Evolutionary conservation across 2,329 filamentous ascomycete genomes (phyloP), one percentile per base, ranked within the genome.

Genomic region (Ceratocystiopsis sp.): DNA sequence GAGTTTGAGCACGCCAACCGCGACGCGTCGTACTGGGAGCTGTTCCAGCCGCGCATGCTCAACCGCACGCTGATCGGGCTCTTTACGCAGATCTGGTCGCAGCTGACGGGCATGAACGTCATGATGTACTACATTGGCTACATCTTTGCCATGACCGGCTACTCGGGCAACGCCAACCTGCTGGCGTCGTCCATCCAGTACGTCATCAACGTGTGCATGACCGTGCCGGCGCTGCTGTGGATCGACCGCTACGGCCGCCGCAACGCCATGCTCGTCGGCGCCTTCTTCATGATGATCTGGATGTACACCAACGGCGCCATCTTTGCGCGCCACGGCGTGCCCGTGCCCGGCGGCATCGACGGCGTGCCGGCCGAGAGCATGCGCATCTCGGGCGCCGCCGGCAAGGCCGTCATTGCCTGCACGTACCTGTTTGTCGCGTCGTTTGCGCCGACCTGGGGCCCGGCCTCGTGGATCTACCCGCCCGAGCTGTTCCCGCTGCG

Each of bases 131-230:
- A 81, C 53, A 78, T 80, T 49, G 68, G 67, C 40, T 82, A 81
- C 49, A 71, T 84, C 46, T 83, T 84, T 57, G 66, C 66, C 12
- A 84, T 84, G 80, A 78, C 79, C 15, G 78, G 78, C 11, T 63
- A 80, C n/a, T 61, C 59, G 2, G 69, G 73, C 50, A 68, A 66
- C 42, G 69, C 75, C 35, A 48, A 45, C 37, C 67, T 84, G 10
- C 59, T 82, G 38, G 70, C 79, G 9, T 80, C 75, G 16, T 75
- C 72, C 11, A 83, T 84, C 48, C 75, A 83, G 54, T 84, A 82
- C 56, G 68, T 86, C 52, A 84, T 89, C 64, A 87, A 87, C 57
- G 82, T 89, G 2, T 47, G 78, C 42, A 83, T 84, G 76, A 89
- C 84, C 0, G 57, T 87, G 3, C 80, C 81, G 0, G 82, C 82